Percentiles rank a stretch among this genome's conserved stretches.
phyloP scores from a whole-genome alignment of 345 rosid species.

The Nasturtium officinale region DNA sequence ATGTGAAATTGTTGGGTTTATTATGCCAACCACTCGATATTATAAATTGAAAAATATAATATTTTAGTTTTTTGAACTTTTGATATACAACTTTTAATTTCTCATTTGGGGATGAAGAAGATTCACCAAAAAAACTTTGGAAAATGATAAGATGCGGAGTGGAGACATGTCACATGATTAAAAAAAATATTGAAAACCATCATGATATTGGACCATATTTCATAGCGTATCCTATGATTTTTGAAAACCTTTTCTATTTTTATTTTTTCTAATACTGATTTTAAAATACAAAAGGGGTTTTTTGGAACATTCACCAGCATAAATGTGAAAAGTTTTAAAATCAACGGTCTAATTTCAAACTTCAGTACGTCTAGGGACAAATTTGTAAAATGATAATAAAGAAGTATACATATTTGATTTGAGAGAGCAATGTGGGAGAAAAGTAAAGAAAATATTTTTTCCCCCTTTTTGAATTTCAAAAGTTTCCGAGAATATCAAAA shows the following conservation, averaged over 20 bases:
- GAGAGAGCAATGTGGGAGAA: neutral
- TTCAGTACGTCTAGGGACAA: neutral
- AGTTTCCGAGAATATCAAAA: constrained; percentile 34
- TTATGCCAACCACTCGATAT: neutral
- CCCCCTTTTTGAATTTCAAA: constrained; percentile 46
- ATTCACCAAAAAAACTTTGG: neutral
- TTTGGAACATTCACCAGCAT: no score
- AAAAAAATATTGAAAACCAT: no score
- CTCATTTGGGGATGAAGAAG: no score
- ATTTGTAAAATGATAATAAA: neutral
- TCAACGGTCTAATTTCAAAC: neutral
- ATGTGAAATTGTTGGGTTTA: neutral
- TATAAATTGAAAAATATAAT: neutral
- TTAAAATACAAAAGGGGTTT: no score
- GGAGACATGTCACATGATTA: neutral
- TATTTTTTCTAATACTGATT: no score
- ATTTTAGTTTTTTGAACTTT: neutral
- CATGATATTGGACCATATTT: no score
- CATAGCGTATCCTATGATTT: no score
- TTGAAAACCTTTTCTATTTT: neutral
- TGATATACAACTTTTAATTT: no score
- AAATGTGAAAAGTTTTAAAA: no score
- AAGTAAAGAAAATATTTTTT: constrained; percentile 18
- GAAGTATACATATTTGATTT: neutral
- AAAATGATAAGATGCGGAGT: neutral